Base-by-base conservation (phyloP, 805 yeast species). In the Candida piceae region DNA sequence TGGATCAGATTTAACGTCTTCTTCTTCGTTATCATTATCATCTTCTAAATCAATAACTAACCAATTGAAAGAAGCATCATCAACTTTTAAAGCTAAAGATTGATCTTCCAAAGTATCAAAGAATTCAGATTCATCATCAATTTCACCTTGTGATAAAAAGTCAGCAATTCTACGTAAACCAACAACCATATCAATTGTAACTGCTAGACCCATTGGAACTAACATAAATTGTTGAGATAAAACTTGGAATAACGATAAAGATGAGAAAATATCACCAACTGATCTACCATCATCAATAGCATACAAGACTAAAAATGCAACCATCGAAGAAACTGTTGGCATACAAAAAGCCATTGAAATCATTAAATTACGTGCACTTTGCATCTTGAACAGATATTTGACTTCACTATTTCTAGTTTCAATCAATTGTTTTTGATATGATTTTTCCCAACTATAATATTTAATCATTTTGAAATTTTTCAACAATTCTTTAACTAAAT, bases 381-480 rank as follows among this genome's bases (percentile, higher is more conserved):
- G 89, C 67, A 85, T 70, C 32, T 60, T 64, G 41, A 77, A 70
- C 28, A 88, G 67, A 28, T 66, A 58, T 4, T 51, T 47, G 70
- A 83, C 78, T 60, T 88, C 96, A n/a, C 62, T 53, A 1, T 54
- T 49, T 60, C 97, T 76, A 11, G 74, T 67, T 3, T 63, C 67
- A 17, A 70, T 50, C 26, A 89, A 70, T 36, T 69, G 68, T 8
- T 69, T 57, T 41, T 70, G 68, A 54, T 85, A 89, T 1, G 96
- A 84, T 28, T 68, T 69, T 57, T 89, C 97, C 96, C 96, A 89
- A 5, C 93, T 81, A 57, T 88, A 89, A 52, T 75, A 81, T 63
- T 89, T 89, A 58, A 89, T 81, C 60, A 80, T 70, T 56, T 83
- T 85, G 67, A 87, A 75, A 45, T 83, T 79, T 54, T 75, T 80